phyloP scores from a whole-genome alignment of 768 basidiomycete genomes.

The Dentipellis fragilis region DNA sequence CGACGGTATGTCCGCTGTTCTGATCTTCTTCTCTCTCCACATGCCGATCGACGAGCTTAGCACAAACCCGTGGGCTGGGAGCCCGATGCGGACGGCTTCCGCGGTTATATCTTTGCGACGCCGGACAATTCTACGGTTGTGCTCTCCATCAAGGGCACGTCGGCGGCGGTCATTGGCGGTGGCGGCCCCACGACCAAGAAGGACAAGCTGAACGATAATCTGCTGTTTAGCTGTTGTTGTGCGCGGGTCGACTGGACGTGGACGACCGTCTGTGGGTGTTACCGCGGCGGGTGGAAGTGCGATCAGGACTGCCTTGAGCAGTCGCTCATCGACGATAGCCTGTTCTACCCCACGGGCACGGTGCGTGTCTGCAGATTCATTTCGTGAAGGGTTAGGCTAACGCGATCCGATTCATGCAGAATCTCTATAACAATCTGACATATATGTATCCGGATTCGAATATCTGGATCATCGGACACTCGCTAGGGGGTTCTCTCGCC shows the following conservation, averaged over 20 bases:
- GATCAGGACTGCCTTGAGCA: conserved; percentile 73
- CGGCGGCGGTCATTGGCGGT: conserved; percentile 50
- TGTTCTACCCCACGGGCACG: conserved; percentile 82
- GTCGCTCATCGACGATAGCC: conserved; percentile 66
- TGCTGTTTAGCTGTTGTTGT: conserved; percentile 95
- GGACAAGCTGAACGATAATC: conserved; percentile 92
- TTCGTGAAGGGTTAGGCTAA: neutral
- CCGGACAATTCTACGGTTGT: conserved; percentile 79
- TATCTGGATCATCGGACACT: conserved; percentile 84
- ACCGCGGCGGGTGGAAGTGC: conserved; percentile 65
- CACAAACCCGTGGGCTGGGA: conserved; percentile 83
- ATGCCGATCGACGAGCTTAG: conserved; percentile 21
- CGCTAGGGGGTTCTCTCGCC: conserved; percentile 80
- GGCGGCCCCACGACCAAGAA: conserved; percentile 78
- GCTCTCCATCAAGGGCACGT: conserved; percentile 90
- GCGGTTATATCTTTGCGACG: conserved; percentile 87
- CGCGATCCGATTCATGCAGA: conserved; percentile 30
- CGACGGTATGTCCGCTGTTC: conserved; percentile 24
- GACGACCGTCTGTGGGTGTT: conserved; percentile 88
- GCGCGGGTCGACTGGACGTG: conserved; percentile 92
- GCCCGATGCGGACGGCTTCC: conserved; percentile 78
- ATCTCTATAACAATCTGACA: conserved; percentile 86
- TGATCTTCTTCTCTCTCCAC: too few relatives aligned
- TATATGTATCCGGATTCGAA: conserved; percentile 83
- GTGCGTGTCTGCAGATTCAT: conserved; percentile 31